Evolutionary conservation across 2,329 filamentous ascomycete genomes (phyloP).

Genomic region (Camillea tinctor): DNA sequence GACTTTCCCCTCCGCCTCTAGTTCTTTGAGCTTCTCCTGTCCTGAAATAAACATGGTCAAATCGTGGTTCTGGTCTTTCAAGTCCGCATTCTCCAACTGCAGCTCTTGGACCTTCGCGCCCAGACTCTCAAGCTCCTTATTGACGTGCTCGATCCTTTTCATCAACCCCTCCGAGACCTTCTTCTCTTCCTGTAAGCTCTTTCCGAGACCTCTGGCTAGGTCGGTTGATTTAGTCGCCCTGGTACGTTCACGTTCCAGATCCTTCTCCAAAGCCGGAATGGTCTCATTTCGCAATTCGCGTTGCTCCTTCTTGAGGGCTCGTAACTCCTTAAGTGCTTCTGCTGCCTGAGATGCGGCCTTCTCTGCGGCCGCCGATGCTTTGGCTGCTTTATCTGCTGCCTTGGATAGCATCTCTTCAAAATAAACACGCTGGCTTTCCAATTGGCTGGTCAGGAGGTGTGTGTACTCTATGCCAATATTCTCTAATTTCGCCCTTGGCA

Average conservation of each 20-base stretch:
- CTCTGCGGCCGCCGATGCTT: slow-evolving; percentile 67
- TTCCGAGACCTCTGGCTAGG: slow-evolving; percentile 72
- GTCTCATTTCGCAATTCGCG: slow-evolving; percentile 51
- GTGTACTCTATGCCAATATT: slow-evolving; percentile 93
- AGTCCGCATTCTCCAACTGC: slow-evolving; percentile 64
- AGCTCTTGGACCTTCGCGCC: slow-evolving; percentile 57
- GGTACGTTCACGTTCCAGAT: slow-evolving; percentile 65
- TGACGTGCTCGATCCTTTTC: slow-evolving; percentile 74
- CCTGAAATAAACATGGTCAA: slow-evolving; percentile 84
- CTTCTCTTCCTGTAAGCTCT: slow-evolving; percentile 83
- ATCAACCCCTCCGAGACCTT: slow-evolving; percentile 77
- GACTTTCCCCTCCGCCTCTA: slow-evolving; percentile 59
- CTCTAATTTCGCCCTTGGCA: slow-evolving; percentile 67
- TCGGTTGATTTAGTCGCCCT: slow-evolving; percentile 71
- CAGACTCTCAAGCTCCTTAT: slow-evolving; percentile 58
- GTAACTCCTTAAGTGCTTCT: slow-evolving; percentile 49
- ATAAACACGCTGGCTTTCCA: slow-evolving; percentile 89
- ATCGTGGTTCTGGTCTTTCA: slow-evolving; percentile 85
- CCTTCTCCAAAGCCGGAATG: slow-evolving; percentile 69
- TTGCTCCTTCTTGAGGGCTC: slow-evolving; percentile 53
- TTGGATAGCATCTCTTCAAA: slow-evolving; percentile 92
- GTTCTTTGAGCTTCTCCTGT: slow-evolving; percentile 73
- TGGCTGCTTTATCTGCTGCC: slow-evolving; percentile 82
- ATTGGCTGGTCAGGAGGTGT: slow-evolving; percentile 85
- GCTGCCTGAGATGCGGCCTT: slow-evolving; percentile 53